Conservation (phyloP, 1,139 yeast species). For the Pichia sp. region DNA sequence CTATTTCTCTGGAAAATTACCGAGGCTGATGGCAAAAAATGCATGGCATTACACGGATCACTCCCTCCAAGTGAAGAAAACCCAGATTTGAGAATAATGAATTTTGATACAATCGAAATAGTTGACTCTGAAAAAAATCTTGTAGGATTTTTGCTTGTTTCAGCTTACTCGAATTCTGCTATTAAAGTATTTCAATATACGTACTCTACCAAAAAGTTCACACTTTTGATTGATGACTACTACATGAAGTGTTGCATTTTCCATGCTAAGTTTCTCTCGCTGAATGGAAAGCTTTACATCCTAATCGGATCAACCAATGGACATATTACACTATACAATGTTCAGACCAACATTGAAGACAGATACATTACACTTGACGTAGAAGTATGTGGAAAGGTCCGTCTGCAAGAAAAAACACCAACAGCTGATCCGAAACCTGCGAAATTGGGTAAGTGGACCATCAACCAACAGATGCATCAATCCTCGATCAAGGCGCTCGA, state of each 20-base stretch:
- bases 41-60: slow-evolving; percentile 43
- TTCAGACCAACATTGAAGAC: slow-evolving; percentile 33
- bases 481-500: slow-evolving; percentile 68
- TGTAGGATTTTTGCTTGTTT: slow-evolving; percentile 49
- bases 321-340: slow-evolving; percentile 56
- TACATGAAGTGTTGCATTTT: slow-evolving; percentile 77
- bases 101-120: slow-evolving; percentile 48
- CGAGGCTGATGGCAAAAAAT: slow-evolving; percentile 39
- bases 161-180: slow-evolving; percentile 82
- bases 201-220: slow-evolving; percentile 36
- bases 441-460: slow-evolving; percentile 23
- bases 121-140: slow-evolving; percentile 25
- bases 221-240: slow-evolving; percentile 41
- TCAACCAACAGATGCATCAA: slow-evolving; percentile 65
- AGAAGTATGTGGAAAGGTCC: background rate
- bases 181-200: slow-evolving; percentile 63
- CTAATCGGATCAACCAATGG: slow-evolving; percentile 83
- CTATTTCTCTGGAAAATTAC: slow-evolving; percentile 84
- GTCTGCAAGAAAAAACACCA: background rate
- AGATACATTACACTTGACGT: slow-evolving; percentile 13
- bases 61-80: slow-evolving; percentile 46
- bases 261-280: slow-evolving; percentile 47
- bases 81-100: slow-evolving; percentile 89
- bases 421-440: background rate
- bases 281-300: slow-evolving; percentile 35